These are phyloP conservation scores for Chenopodium formosanum DNA, from an alignment of 148 eudicot species.

Conservation along the genomic window DNA sequence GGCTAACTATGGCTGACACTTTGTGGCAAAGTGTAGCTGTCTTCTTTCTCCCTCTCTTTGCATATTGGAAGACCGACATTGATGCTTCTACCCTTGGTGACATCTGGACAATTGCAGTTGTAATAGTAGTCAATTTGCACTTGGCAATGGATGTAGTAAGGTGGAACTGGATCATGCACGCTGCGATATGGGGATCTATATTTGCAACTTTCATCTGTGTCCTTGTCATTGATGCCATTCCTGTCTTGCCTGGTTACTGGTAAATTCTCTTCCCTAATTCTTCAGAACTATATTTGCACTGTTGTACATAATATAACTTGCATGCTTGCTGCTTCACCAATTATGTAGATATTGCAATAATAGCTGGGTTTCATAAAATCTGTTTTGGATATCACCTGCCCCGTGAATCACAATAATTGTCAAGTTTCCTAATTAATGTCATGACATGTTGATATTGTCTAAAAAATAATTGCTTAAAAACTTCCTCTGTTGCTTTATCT, in stretches of 20 bases:
- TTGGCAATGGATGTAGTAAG: slow-evolving; percentile 89
- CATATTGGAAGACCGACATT: slow-evolving; percentile 63
- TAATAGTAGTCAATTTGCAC: slow-evolving; percentile 77
- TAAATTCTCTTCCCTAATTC: slow-evolving; percentile 35
- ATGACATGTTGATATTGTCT: neutral
- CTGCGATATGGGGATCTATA: slow-evolving; percentile 87
- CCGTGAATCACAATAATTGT: no score
- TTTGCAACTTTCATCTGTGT: slow-evolving; percentile 77
- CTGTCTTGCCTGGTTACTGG: slow-evolving; percentile 80
- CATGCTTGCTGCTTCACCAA: neutral
- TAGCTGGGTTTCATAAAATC: neutral
- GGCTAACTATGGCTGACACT: slow-evolving; percentile 81
- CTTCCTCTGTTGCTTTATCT: neutral
- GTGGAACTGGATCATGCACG: slow-evolving; percentile 91
- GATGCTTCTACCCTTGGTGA: slow-evolving; percentile 86
- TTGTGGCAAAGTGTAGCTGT: slow-evolving; percentile 88
- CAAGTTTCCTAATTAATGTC: no score
- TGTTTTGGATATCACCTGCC: neutral
- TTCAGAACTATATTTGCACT: neutral
- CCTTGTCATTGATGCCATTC: slow-evolving; percentile 63
- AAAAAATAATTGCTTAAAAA: neutral
- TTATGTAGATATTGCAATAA: neutral
- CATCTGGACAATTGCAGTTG: slow-evolving; percentile 86
- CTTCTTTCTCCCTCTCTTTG: slow-evolving; percentile 70
- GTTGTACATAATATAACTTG: neutral